These are phyloP conservation scores for Phaeotremella skinneri DNA, from an alignment of 768 basidiomycete genomes.

Conservation along the genomic window DNA sequence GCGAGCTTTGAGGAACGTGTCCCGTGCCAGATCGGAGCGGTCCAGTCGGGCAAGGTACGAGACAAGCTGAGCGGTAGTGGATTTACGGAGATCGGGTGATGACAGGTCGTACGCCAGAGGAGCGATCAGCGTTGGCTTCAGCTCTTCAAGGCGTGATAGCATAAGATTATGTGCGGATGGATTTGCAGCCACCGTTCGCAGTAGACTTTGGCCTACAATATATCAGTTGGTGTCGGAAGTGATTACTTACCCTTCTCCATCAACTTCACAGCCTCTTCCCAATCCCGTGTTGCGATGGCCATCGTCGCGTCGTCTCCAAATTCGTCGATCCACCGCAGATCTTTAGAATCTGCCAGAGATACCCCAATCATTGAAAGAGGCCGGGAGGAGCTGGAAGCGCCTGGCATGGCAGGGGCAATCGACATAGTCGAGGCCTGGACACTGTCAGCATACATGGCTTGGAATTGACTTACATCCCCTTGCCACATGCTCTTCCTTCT, in stretches of 20 bases:
- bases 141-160: constrained; percentile 61
- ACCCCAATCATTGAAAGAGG: constrained; percentile 65
- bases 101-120: constrained; percentile 73
- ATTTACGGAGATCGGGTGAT: constrained; percentile 72
- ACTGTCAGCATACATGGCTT: not conserved
- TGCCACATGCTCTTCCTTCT: constrained; percentile 64
- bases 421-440: constrained; percentile 22
- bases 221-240: constrained; percentile 5
- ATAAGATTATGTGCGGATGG: constrained; percentile 38
- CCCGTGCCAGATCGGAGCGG: constrained; percentile 73
- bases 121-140: constrained; percentile 67
- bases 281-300: constrained; percentile 81
- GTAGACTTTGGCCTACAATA: constrained; percentile 36
- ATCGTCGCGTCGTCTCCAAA: constrained; percentile 90
- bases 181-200: constrained; percentile 51
- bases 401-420: constrained; percentile 64
- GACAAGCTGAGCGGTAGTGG: constrained; percentile 67
- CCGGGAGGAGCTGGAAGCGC: constrained; percentile 56
- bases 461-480: constrained; percentile 49
- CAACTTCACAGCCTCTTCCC: constrained; percentile 79
- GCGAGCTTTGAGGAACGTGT: constrained; percentile 76
- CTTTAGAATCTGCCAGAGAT: constrained; percentile 61
- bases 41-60: constrained; percentile 70
- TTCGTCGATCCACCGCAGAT: constrained; percentile 82
- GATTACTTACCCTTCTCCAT: constrained; percentile 71